A percentile compares a stretch with the other conserved stretches of the same genome.
These are phyloP conservation scores for Asclepias syriaca DNA, from an alignment of 257 asterid species.

Conservation along the genomic window DNA sequence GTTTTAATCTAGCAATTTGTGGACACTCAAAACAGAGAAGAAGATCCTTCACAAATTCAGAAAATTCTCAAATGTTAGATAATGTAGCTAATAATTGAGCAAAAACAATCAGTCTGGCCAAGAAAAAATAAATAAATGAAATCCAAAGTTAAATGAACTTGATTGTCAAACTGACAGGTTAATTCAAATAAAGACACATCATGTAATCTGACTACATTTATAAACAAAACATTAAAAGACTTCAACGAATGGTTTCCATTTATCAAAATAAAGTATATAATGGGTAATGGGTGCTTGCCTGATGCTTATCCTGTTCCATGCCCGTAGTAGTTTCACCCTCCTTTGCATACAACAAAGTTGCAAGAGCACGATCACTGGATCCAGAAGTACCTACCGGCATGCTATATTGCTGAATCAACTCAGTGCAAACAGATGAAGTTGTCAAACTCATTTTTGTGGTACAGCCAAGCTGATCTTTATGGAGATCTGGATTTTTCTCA, in stretches of 20 bases:
- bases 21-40: background rate
- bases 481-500: slow-evolving; percentile 22
- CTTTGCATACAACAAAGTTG: slow-evolving; percentile 21
- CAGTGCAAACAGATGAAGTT: slow-evolving; percentile 31
- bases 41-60: too few species aligned
- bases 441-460: slow-evolving; percentile 22
- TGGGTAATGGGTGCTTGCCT: slow-evolving; percentile 29
- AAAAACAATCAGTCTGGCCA: background rate
- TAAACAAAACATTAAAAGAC: background rate
- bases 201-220: background rate
- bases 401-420: slow-evolving; percentile 25
- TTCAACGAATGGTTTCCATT: background rate
- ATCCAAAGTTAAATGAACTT: background rate
- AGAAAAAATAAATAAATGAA: background rate
- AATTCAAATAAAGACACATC: background rate
- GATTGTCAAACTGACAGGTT: background rate
- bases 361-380: slow-evolving; percentile 26
- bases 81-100: background rate
- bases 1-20: background rate
- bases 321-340: slow-evolving; percentile 31
- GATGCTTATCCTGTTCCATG: slow-evolving; percentile 38
- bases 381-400: slow-evolving; percentile 26
- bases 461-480: slow-evolving; percentile 26
- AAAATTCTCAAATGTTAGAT: background rate
- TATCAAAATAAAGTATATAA: background rate